Conservation (phyloP, 2,329 filamentous ascomycete species). For the Didymella keratinophila region DNA sequence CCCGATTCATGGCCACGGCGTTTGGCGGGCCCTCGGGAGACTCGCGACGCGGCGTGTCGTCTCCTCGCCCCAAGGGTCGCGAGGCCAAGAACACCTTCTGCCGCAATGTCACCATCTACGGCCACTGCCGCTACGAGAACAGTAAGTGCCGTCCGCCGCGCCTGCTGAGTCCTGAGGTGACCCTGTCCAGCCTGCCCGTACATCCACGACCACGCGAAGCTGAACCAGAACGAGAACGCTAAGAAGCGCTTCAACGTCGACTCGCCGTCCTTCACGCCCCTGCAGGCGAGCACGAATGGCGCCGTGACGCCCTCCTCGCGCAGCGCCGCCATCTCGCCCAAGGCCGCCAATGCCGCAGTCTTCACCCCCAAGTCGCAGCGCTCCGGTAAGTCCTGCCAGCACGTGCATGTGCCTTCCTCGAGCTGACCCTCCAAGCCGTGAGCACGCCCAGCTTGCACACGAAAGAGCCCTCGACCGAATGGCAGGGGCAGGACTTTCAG, state of each 20-base stretch:
- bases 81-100: slow-evolving; percentile 85
- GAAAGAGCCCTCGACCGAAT: slow-evolving; percentile 58
- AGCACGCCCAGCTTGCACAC: slow-evolving; percentile 55
- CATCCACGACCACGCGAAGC: slow-evolving; percentile 80
- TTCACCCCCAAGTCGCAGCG: slow-evolving; percentile 74
- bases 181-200: slow-evolving; percentile 70
- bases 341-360: slow-evolving; percentile 85
- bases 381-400: slow-evolving; percentile 47
- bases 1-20: slow-evolving; percentile 47
- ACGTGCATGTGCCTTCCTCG: slow-evolving; percentile 7
- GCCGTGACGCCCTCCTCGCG: slow-evolving; percentile 61
- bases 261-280: slow-evolving; percentile 91
- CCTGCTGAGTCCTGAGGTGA: slow-evolving; percentile 28
- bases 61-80: slow-evolving; percentile 55
- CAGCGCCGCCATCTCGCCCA: slow-evolving; percentile 82
- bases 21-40: slow-evolving; percentile 51
- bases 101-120: slow-evolving; percentile 92
- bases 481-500: slow-evolving; percentile 57
- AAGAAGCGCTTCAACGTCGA: slow-evolving; percentile 93
- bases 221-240: slow-evolving; percentile 59
- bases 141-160: slow-evolving; percentile 55
- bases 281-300: slow-evolving; percentile 59
- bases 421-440: slow-evolving; percentile 44
- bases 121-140: slow-evolving; percentile 90
- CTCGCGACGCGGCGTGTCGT: slow-evolving; percentile 52